A percentile compares a stretch with the other conserved stretches of the same genome.
These are phyloP conservation scores for Spathaspora girioi DNA, from an alignment of 805 yeast species.

Conservation along the genomic window DNA sequence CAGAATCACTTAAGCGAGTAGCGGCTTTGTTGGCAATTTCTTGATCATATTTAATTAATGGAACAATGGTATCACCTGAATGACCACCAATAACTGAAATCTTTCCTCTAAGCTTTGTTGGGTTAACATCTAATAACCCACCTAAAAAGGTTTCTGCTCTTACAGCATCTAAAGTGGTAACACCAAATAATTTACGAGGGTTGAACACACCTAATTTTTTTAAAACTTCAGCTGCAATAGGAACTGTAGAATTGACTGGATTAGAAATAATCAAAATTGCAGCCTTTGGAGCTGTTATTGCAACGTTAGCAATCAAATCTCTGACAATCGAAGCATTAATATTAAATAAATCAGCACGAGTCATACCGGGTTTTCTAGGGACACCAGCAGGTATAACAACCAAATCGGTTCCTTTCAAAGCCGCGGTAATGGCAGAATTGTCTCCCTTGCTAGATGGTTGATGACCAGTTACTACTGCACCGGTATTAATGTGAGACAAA, in stretches of 20 bases:
- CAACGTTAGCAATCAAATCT: constrained; percentile 40
- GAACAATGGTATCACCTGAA: constrained; percentile 46
- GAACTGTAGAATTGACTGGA: constrained; percentile 46
- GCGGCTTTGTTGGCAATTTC: constrained; percentile 12
- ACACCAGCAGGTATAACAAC: constrained; percentile 47
- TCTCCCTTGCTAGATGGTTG: constrained; percentile 40
- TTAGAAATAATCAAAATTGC: constrained; percentile 44
- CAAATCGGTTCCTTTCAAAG: constrained; percentile 35
- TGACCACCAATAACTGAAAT: constrained; percentile 45
- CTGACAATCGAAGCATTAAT: constrained; percentile 44
- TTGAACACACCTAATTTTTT: constrained; percentile 44
- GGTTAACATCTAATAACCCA: constrained; percentile 28
- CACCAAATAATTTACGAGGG: constrained; percentile 44
- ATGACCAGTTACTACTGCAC: constrained; percentile 37
- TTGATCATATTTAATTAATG: constrained; percentile 23
- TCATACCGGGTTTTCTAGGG: constrained; percentile 48
- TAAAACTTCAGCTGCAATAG: constrained; percentile 47
- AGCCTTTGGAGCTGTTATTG: constrained; percentile 36
- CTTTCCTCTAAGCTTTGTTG: constrained; percentile 32
- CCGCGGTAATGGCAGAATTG: constrained; percentile 30
- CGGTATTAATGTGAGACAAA: constrained; percentile 39
- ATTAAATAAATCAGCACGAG: constrained; percentile 45
- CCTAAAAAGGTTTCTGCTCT: constrained; percentile 46
- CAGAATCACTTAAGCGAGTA: constrained; percentile 8
- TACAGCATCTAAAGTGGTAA: constrained; percentile 43